Percentiles rank a stretch among this genome's conserved stretches.
phyloP scores from a whole-genome alignment of 163 green algal genomes.

The Picocystis sp. region DNA sequence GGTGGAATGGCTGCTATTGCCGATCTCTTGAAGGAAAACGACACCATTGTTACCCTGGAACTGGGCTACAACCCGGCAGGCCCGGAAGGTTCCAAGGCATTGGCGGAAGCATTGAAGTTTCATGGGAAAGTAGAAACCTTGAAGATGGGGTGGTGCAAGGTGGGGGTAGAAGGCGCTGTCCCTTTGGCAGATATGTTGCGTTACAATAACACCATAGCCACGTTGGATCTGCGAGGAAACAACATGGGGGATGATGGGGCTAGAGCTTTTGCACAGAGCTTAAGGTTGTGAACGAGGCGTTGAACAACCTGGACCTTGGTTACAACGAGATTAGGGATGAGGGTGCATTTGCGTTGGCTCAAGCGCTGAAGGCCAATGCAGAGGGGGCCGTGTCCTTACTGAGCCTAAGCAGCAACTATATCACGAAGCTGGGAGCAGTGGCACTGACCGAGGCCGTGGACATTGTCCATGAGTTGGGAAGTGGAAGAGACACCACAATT shows the following conservation, averaged over 20 bases:
- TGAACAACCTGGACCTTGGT: constrained; percentile 78
- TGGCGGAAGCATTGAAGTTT: constrained; percentile 73
- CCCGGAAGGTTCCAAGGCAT: constrained; percentile 43
- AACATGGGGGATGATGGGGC: constrained; percentile 52
- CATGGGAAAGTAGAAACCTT: constrained; percentile 61
- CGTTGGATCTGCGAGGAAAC: constrained; percentile 86
- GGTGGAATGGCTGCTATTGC: constrained; percentile 31
- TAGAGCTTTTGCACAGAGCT: constrained; percentile 26
- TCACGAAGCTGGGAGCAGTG: constrained; percentile 82
- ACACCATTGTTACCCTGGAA: constrained; percentile 54
- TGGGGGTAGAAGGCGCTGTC: constrained; percentile 48
- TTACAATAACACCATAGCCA: constrained; percentile 51
- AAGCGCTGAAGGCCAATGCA: constrained; percentile 78
- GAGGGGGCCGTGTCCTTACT: constrained; percentile 54
- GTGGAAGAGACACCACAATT: constrained; percentile 52
- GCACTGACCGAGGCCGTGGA: constrained; percentile 82
- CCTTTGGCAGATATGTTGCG: constrained; percentile 72
- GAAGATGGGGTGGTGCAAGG: constrained; percentile 92
- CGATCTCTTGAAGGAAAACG: constrained; percentile 43
- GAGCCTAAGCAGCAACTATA: constrained; percentile 87
- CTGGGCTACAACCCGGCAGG: constrained; percentile 90
- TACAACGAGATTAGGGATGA: constrained; percentile 99
- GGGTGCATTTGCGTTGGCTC: constrained; percentile 76
- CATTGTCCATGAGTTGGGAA: constrained; percentile 81
- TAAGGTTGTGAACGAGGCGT: constrained; percentile 40